Base-by-base conservation (phyloP, 805 yeast genomes). In the Wickerhamiella cacticola region DNA sequence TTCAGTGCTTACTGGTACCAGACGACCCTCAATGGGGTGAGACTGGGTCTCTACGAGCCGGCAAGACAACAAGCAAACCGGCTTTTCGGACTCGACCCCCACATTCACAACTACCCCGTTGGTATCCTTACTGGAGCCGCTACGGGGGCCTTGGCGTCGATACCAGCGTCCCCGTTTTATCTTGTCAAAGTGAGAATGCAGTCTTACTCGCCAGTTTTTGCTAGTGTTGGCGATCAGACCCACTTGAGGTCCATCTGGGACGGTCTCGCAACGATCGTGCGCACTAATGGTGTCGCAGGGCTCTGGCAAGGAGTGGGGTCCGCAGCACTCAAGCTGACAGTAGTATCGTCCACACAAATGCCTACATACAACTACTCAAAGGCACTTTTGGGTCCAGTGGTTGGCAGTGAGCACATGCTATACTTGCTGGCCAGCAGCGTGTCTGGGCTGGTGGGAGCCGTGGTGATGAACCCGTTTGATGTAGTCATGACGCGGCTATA, bases 391-490 rank as follows among this genome's bases (percentile, higher is more conserved):
- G 67, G 76, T 41, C 69, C 70, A 15, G 63, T 77, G 56, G 69
- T 74, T 29, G 60, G 63, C 3, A 80, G 79, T 38, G 83, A 87
- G 31, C 73, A 87, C 1, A 69, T 70, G 2, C 67, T 83, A 51
- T 95, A 86, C 63, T 71, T 89, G 52, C 59, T 73, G 7, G 76
- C 95, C 1, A 76, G 87, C 38, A 76, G 88, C 1, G 66, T 74
- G 54, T 80, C 96, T 4, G 98, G 98, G 41, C 62, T 87, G 33
- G 96, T 95, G 55, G 97, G 92, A 31, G 88, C 94, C 44, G 70
- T 87, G 19, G 95, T 84, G 28, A 88, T 92, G 96, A 92, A 88
- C 63, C 97, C 98, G 16, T 86, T 95, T 77, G 98, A 92, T 65
- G 97, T 92, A 41, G 74, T 92, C 44, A 70, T 92, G 66, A 92